Percentiles rank a stretch among this genome's conserved stretches.
Evolutionary conservation across 2,329 filamentous ascomycete genomes (phyloP).

Genomic region (Trichophaea hybrida): DNA sequence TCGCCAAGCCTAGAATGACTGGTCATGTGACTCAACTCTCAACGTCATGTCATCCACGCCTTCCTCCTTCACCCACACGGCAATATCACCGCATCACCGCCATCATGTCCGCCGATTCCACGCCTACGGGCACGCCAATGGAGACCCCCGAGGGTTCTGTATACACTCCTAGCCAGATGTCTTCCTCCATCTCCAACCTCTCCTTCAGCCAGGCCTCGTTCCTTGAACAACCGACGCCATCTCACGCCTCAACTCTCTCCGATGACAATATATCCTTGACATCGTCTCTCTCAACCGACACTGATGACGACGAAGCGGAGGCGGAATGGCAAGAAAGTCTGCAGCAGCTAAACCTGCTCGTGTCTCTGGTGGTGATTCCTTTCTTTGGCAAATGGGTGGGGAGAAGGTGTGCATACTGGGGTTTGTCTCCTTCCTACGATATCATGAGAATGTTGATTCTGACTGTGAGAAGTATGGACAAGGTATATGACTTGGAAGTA

Average conservation of each 20-base stretch:
- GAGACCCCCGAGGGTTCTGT: constrained; percentile 33
- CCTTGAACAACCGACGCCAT: not conserved
- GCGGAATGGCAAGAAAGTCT: constrained; percentile 88
- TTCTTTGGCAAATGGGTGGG: constrained; percentile 92
- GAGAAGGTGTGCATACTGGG: constrained; percentile 89
- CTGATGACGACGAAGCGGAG: constrained; percentile 57
- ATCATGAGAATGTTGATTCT: not conserved
- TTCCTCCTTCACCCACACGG: too few species aligned
- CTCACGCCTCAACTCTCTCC: not conserved
- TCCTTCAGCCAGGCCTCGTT: constrained; percentile 1
- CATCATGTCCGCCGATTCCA: constrained; percentile 1
- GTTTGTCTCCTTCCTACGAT: constrained; percentile 41
- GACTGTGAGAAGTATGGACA: constrained; percentile 20
- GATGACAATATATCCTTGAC: not conserved
- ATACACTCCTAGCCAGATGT: constrained; percentile 33
- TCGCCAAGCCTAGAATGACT: not conserved
- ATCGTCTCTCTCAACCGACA: constrained; percentile 29
- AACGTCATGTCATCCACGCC: too few species aligned
- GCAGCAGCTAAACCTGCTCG: constrained; percentile 79
- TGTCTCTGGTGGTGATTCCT: constrained; percentile 89
- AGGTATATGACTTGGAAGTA: constrained; percentile 27
- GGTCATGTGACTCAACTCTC: too few species aligned
- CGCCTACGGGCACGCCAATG: not conserved
- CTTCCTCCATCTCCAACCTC: not conserved
- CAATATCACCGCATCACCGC: not conserved